phyloP scores from a whole-genome alignment of 2,329 filamentous ascomycete species.

The Clathrospora elynae region DNA sequence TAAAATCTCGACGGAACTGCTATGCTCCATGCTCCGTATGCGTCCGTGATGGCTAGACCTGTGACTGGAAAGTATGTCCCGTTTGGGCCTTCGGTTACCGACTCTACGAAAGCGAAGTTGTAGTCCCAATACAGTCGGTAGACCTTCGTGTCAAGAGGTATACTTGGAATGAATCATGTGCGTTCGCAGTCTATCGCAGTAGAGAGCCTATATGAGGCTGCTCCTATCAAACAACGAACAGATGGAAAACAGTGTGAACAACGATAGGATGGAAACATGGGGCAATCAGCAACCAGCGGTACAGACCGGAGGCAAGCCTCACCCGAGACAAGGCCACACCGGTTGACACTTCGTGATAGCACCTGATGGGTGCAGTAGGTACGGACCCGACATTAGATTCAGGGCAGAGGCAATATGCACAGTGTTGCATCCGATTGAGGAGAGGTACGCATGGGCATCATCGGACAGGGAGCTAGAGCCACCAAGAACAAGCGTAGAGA shows the following conservation, averaged over 20 bases:
- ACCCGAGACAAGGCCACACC: too few relatives aligned
- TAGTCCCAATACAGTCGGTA: slow-evolving; percentile 20
- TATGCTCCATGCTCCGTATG: slow-evolving; percentile 16
- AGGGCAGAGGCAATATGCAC: slow-evolving; percentile 5
- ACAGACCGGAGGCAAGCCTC: too few relatives aligned
- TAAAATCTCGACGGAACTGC: slow-evolving; percentile 25
- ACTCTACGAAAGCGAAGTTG: slow-evolving; percentile 15
- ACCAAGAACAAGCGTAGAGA: slow-evolving; percentile 13
- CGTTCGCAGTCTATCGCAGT: too few relatives aligned
- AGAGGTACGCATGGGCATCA: slow-evolving; percentile 4
- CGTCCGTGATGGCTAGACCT: slow-evolving; percentile 9
- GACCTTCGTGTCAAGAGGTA: too few relatives aligned
- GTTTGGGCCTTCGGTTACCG: slow-evolving; percentile 17
- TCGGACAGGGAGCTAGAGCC: slow-evolving; percentile 2
- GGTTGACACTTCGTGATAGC: too few relatives aligned
- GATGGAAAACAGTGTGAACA: too few relatives aligned
- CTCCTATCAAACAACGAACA: too few relatives aligned
- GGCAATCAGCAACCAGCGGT: too few relatives aligned
- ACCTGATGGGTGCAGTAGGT: slow-evolving; percentile 14
- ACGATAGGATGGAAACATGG: too few relatives aligned
- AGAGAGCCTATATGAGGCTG: too few relatives aligned
- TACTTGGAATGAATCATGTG: too few relatives aligned
- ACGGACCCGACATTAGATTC: slow-evolving; percentile 10
- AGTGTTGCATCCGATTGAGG: slow-evolving; percentile 6
- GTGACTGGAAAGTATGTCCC: slow-evolving; percentile 18